Conservation (phyloP, 345 rosid genomes). For the Corchorus capsularis region DNA sequence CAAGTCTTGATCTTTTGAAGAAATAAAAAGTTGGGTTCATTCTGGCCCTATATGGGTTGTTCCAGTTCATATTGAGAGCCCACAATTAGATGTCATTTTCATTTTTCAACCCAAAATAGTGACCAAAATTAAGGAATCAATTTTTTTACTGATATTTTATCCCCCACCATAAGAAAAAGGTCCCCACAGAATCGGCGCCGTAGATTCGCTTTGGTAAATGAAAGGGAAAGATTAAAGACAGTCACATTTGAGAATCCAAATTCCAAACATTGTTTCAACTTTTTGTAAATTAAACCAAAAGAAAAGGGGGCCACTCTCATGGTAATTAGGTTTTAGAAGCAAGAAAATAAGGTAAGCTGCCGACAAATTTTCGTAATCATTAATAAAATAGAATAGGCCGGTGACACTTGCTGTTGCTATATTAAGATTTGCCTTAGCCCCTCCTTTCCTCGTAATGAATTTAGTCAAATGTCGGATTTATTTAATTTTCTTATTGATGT, state of each 20-base stretch:
- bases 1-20: background rate
- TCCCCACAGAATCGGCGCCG: constrained; percentile 24
- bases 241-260: background rate
- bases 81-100: background rate
- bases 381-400: background rate
- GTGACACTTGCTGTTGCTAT: background rate
- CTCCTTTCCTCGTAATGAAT: background rate
- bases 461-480: background rate
- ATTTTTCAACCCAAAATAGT: background rate
- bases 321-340: background rate
- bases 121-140: background rate
- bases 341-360: background rate
- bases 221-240: background rate
- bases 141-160: too few relatives aligned
- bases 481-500: background rate
- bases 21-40: background rate
- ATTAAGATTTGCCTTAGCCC: background rate
- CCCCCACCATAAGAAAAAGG: background rate
- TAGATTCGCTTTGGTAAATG: constrained; percentile 14
- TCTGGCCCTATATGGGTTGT: background rate
- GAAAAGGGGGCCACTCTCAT: background rate
- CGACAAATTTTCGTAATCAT: background rate
- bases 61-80: background rate
- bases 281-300: background rate
- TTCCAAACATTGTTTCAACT: background rate